Base-by-base conservation (phyloP, 768 basidiomycete species). In the Tulasnella sp. region DNA sequence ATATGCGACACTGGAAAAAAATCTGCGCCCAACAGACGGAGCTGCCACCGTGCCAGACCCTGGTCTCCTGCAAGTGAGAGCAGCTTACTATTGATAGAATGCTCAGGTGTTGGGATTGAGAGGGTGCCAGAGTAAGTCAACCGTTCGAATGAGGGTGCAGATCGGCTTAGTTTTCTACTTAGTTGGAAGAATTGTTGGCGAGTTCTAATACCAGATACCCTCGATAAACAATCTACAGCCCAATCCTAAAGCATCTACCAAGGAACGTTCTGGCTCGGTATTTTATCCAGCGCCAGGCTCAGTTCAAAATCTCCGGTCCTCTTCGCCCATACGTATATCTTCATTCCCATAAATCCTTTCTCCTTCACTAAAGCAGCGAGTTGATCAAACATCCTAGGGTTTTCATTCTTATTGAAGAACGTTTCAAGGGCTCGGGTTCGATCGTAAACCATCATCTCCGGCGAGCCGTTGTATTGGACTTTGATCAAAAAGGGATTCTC, bases 401-500 rank as follows among this genome's bases (percentile, higher is more conserved):
- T 81, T 20, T 79, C 78, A 1, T 35, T 67, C 69, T 79, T 81
- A 75, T 81, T 77, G 83, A 85, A 83, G 46, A 82, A 80, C 18
- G 82, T 82, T 44, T 85, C 81, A 69, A 87, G 85, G 46, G 83
- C 85, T 55, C 84, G 83, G 79, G 86, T 85, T n/a, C 84, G 82
- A 78, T 87, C 87, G 77, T 87, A 86, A 2, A 87, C 79, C 76
- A 86, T 77, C 7, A 84, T 75, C 23, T 16, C 10, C 20, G 20
- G 35, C 73, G 44, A 23, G 13, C 1, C 11, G n/a, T 23, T 26
- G n/a, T 23, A 35, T 71, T 32, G 46, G 15, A 48, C 15, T 3
- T 48, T 61, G 57, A 61, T 7, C 57, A 26, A 26, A 23, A 61
- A 61, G 16, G n/a, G 57, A 23, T 61, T 61, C 5, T 61, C 57